Base-by-base conservation (phyloP, 768 basidiomycete genomes). In the Strobilomyces echinocephalus region DNA sequence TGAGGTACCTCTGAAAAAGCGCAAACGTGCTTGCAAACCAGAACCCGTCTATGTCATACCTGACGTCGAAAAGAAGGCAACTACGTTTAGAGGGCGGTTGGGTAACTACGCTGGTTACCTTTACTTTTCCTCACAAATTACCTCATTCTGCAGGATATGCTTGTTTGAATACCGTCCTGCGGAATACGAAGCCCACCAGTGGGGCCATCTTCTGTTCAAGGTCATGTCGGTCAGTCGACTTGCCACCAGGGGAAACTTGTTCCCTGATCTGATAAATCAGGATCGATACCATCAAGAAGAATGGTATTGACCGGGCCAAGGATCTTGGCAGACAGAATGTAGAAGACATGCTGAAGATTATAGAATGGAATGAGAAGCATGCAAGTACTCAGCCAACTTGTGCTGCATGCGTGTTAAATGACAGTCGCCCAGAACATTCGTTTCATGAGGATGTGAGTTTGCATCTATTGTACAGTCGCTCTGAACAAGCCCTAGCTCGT, bases 311-410 rank as follows among this genome's bases (percentile, higher is more conserved):
- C 6, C 87, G 82, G 71, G 84, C 85, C n/a, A 91, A 91, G 64
- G 85, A 89, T 24, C 71, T 95, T 0, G 93, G 88, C 3, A 73
- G 78, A 35, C 82, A 82, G 69, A 97, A 97, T 59, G 75, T 80
- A 1, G 72, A 80, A 62, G 91, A 94, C 64, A 73, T 93, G 33
- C 61, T 79, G 21, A 79, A 78, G 35, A 79, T 94, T 49, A 88
- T 94, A 41, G 77, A 91, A 71, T 97, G 94, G 94, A 97, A 95
- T 63, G 93, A 92, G 67, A 78, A 80, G 45, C 90, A 95, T 69
- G 85, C 81, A 64, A 47, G 74, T 65, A 21, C 35, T 46, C 50
- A 41, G 3, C 52, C 28, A 20, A 35, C 8, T 8, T 26, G 2
- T 34, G 18, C 7, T 41, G 16, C 30, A 8, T 38, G 15, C 28